Evolutionary conservation across 768 basidiomycete genomes (phyloP).

Genomic region (Serendipita indica): DNA sequence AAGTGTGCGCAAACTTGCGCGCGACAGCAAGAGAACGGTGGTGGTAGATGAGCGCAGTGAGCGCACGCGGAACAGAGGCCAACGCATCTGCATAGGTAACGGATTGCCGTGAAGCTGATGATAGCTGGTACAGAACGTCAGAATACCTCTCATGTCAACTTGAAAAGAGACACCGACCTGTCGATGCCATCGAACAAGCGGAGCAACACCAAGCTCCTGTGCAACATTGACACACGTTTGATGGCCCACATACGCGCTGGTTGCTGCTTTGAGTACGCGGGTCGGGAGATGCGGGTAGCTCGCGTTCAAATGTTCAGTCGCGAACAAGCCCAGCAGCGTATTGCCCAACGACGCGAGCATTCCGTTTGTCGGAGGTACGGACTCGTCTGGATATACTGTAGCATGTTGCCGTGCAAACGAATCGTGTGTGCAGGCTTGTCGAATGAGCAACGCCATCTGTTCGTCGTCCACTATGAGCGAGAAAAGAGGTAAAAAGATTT

Average conservation of each 20-base stretch:
- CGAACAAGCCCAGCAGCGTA: constrained; percentile 78
- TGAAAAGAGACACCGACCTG: constrained; percentile 32
- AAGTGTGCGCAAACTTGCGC: constrained; percentile 75
- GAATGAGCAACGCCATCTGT: constrained; percentile 24
- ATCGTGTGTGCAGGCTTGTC: constrained; percentile 68
- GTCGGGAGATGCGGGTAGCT: constrained; percentile 85
- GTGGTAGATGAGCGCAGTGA: constrained; percentile 81
- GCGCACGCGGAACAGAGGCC: constrained; percentile 69
- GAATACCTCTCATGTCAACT: background rate
- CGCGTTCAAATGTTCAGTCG: constrained; percentile 64
- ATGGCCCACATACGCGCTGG: constrained; percentile 85
- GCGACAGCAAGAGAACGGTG: constrained; percentile 72
- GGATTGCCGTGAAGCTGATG: constrained; percentile 24
- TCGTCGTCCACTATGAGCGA: constrained; percentile 34
- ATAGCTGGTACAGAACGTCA: background rate
- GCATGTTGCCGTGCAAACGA: constrained; percentile 45
- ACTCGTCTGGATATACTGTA: constrained; percentile 40
- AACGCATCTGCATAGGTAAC: constrained; percentile 75
- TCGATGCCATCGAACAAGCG: constrained; percentile 70
- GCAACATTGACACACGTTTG: constrained; percentile 72
- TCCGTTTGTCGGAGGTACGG: constrained; percentile 50
- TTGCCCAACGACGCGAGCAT: constrained; percentile 69
- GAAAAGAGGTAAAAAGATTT: background rate
- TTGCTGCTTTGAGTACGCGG: constrained; percentile 76
- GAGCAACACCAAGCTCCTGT: constrained; percentile 64